These are phyloP conservation scores for Trichoderma orchidacearum DNA, from an alignment of 495 filamentous ascomycete genomes.

Conservation along the genomic window DNA sequence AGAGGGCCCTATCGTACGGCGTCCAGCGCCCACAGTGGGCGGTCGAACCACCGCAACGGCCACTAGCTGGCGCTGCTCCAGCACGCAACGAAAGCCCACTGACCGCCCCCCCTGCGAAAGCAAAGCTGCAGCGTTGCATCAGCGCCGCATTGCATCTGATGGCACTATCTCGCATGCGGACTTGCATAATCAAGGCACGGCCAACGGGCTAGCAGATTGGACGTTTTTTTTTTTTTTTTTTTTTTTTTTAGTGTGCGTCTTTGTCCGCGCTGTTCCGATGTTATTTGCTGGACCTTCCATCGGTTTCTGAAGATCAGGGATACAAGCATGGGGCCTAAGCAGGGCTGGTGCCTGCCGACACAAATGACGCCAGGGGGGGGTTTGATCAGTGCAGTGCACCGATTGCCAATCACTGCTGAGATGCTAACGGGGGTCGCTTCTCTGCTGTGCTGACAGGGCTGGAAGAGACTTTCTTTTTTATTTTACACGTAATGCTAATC, in stretches of 20 bases:
- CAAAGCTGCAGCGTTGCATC: background rate
- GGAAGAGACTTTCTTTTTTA: background rate
- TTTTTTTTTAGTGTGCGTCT: background rate
- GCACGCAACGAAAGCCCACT: background rate
- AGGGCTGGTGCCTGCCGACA: background rate
- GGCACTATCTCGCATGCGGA: background rate
- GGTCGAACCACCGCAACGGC: background rate
- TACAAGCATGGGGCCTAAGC: background rate
- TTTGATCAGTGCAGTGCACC: too few relatives aligned
- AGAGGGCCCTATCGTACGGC: background rate
- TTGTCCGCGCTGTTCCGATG: too few relatives aligned
- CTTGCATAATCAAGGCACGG: constrained; percentile 1
- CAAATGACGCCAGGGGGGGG: background rate
- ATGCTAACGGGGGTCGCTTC: background rate
- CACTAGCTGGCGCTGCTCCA: background rate
- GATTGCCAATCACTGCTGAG: background rate
- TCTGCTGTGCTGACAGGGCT: too few relatives aligned
- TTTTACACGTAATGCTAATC: background rate
- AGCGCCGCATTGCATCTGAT: background rate
- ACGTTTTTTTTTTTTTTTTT: background rate
- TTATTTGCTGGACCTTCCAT: background rate
- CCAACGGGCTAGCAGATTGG: background rate
- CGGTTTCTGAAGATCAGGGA: background rate
- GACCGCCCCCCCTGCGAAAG: background rate
- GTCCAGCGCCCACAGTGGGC: background rate